Conservation (phyloP, 495 filamentous ascomycete genomes). For the Hypoxylon lienhwacheense region DNA sequence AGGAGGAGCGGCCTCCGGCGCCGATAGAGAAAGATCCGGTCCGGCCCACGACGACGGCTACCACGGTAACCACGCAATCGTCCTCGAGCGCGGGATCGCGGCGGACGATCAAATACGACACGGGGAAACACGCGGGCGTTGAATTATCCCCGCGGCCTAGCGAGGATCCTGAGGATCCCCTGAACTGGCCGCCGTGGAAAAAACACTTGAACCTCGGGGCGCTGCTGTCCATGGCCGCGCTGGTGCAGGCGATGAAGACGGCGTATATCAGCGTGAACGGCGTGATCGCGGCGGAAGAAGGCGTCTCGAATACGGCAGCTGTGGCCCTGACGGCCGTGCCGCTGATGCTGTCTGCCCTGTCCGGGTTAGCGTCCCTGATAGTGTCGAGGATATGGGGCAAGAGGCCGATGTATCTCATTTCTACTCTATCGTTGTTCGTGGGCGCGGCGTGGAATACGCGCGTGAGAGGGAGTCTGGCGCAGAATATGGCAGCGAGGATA, state of each 20-base stretch:
- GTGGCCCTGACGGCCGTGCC: constrained; percentile 53
- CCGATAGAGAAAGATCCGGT: constrained; percentile 28
- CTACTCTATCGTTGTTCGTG: constrained; percentile 47
- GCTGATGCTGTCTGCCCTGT: constrained; percentile 50
- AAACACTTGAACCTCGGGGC: constrained; percentile 51
- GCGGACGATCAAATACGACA: constrained; percentile 50
- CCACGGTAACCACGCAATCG: constrained; percentile 35
- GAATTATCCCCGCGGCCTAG: constrained; percentile 56
- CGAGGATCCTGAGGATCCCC: constrained; percentile 51
- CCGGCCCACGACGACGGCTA: constrained; percentile 39
- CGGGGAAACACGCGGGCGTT: constrained; percentile 45
- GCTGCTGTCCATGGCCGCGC: constrained; percentile 45
- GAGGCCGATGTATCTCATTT: constrained; percentile 49
- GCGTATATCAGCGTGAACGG: constrained; percentile 51
- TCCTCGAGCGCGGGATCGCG: constrained; percentile 42
- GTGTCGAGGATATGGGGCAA: constrained; percentile 51
- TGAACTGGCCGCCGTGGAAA: constrained; percentile 56
- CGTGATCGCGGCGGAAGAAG: constrained; percentile 43
- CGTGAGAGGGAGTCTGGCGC: constrained; percentile 41
- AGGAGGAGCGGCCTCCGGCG: constrained; percentile 10
- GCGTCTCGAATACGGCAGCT: constrained; percentile 48
- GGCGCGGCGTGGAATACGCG: constrained; percentile 53
- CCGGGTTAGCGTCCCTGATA: constrained; percentile 45
- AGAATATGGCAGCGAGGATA: constrained; percentile 53
- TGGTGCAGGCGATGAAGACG: constrained; percentile 53